Conservation (phyloP, 73 alveolate genomes). For the Stentor coeruleus region DNA sequence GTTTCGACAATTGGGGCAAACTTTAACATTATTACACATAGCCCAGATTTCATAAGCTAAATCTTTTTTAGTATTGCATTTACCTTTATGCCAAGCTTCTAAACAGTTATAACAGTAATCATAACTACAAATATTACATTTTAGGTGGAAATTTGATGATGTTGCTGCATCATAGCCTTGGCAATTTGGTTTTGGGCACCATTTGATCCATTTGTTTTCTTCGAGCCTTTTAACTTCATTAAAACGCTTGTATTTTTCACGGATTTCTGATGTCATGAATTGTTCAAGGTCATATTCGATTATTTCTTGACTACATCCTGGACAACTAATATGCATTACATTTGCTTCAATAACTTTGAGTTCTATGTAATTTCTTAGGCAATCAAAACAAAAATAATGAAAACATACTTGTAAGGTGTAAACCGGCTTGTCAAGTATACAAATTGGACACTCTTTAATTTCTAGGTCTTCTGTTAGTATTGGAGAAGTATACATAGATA, state of each 20-base stretch:
- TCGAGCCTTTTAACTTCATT: not conserved
- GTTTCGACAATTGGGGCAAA: not conserved
- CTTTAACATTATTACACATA: not conserved
- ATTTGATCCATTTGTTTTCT: not conserved
- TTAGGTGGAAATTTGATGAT: not conserved
- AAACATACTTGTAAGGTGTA: no score
- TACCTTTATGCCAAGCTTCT: constrained; percentile 8
- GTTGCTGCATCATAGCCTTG: not conserved
- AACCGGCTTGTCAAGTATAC: no score
- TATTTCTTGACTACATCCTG: not conserved
- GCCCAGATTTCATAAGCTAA: not conserved
- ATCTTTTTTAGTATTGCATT: not conserved
- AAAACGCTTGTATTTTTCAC: not conserved
- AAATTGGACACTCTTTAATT: no score
- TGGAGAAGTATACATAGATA: no score
- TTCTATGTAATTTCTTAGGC: not conserved
- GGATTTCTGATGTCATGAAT: not conserved
- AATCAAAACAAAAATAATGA: not conserved
- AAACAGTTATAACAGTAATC: not conserved
- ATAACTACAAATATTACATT: not conserved
- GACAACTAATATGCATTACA: not conserved
- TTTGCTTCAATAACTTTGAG: not conserved
- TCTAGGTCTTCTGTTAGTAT: no score
- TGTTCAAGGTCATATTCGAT: not conserved
- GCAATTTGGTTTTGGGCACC: constrained; percentile 16